A percentile compares a stretch with the other conserved stretches of the same genome.
These are phyloP conservation scores for Cydonia oblonga DNA, from an alignment of 331 rosid species.

Conservation along the genomic window DNA sequence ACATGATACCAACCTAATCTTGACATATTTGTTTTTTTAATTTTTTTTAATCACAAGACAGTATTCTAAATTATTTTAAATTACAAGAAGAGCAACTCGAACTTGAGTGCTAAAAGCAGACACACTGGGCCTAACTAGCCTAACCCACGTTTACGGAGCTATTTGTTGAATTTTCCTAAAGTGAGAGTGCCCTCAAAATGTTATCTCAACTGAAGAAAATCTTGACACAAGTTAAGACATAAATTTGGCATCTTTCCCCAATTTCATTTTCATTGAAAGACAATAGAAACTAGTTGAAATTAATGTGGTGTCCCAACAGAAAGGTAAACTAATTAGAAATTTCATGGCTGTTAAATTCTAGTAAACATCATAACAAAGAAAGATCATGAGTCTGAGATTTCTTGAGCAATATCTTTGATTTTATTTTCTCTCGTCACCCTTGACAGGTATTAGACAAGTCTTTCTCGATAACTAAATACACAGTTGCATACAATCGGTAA, in stretches of 20 bases:
- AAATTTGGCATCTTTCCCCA: background rate
- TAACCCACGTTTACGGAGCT: background rate
- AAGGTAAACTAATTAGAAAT: background rate
- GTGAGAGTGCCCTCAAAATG: background rate
- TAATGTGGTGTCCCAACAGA: background rate
- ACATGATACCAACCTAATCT: slow-evolving; percentile 43
- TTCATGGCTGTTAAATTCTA: no score
- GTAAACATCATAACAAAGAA: background rate
- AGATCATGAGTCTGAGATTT: background rate
- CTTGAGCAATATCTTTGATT: background rate
- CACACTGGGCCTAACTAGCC: background rate
- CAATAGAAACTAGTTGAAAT: background rate
- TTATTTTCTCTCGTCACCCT: background rate
- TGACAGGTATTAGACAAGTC: background rate
- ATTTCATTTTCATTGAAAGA: background rate
- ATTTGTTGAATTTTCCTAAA: slow-evolving; percentile 9
- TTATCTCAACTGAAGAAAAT: slow-evolving; percentile 10
- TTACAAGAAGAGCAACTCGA: no score
- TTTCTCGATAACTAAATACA: background rate
- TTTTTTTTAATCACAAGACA: background rate
- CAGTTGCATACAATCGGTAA: no score
- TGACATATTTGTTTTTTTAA: background rate
- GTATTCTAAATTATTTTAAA: no score
- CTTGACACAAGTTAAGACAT: background rate
- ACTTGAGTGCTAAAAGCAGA: no score